Conservation (phyloP, 78 protist genomes). For the Isochrysis galbana region DNA sequence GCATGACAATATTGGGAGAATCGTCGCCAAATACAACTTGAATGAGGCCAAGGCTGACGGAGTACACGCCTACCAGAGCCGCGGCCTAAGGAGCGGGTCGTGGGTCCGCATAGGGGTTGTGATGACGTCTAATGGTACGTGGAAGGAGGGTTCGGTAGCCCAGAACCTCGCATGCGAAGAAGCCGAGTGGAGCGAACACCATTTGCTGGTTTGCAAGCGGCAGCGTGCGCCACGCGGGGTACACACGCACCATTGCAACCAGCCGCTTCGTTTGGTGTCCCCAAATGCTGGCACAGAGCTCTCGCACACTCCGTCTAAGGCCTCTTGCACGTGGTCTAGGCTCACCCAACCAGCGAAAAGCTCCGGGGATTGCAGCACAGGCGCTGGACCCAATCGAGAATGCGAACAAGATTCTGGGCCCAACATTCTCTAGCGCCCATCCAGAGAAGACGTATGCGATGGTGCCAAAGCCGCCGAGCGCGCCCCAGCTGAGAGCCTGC, state of each 20-base stretch:
- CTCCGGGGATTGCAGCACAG: no score
- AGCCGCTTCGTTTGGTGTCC: no score
- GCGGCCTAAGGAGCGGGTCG: background rate
- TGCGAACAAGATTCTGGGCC: background rate
- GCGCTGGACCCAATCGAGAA: background rate
- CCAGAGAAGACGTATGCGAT: background rate
- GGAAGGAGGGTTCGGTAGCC: no score
- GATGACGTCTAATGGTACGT: no score
- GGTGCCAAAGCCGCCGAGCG: background rate
- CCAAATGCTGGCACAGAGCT: no score
- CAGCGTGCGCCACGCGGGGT: no score
- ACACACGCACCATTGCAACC: no score
- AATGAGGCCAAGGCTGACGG: background rate
- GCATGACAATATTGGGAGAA: background rate
- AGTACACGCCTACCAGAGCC: background rate
- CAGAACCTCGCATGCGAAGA: no score
- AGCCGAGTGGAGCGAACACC: no score
- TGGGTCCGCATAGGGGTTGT: background rate
- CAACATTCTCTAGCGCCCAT: background rate
- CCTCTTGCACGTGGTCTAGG: no score
- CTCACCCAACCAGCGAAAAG: background rate
- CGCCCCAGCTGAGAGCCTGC: slow-evolving; percentile 15
- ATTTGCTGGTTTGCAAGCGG: no score
- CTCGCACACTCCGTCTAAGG: no score
- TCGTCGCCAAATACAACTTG: background rate